Evolutionary conservation across 2,329 filamentous ascomycete genomes (phyloP).

Genomic region (Rachicladosporium sp.): DNA sequence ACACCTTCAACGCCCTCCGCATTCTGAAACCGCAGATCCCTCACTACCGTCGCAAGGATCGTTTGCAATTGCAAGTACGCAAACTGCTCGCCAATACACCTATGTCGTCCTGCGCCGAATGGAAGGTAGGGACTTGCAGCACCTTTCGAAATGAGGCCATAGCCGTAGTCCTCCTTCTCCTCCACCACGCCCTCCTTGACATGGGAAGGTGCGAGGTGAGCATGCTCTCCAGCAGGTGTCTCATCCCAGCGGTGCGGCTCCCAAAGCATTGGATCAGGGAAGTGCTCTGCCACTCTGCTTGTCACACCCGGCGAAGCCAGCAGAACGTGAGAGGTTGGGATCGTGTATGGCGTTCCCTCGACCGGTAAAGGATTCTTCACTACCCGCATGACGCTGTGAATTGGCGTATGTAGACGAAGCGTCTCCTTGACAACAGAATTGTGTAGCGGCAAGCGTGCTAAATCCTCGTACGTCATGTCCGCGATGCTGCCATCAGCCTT

Average conservation of each 20-base stretch:
- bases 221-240: conserved; percentile 34
- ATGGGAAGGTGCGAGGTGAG: conserved; percentile 14
- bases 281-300: conserved; percentile 58
- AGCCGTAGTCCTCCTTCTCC: conserved; percentile 81
- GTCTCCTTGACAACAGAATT: conserved; percentile 82
- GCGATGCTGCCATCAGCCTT: conserved; percentile 46
- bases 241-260: conserved; percentile 83
- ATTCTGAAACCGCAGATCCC: conserved; percentile 69
- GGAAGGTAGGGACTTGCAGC: conserved; percentile 81
- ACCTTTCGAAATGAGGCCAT: conserved; percentile 84
- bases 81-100: conserved; percentile 95
- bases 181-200: conserved; percentile 24
- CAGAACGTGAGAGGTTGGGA: conserved; percentile 68
- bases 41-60: conserved; percentile 64
- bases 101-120: conserved; percentile 82
- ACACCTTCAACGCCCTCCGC: conserved; percentile 57
- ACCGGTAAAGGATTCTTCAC: conserved; percentile 80
- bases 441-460: conserved; percentile 69
- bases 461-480: conserved; percentile 61
- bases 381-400: conserved; percentile 86
- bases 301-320: conserved; percentile 77
- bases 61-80: conserved; percentile 84
- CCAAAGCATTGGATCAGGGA: conserved; percentile 72
- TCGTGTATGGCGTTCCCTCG: conserved; percentile 67
- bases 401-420: conserved; percentile 78